Percentiles rank a stretch among this genome's conserved stretches.
These are phyloP conservation scores for Microdochium nivale DNA, from an alignment of 2,329 filamentous ascomycete species.

Conservation along the genomic window DNA sequence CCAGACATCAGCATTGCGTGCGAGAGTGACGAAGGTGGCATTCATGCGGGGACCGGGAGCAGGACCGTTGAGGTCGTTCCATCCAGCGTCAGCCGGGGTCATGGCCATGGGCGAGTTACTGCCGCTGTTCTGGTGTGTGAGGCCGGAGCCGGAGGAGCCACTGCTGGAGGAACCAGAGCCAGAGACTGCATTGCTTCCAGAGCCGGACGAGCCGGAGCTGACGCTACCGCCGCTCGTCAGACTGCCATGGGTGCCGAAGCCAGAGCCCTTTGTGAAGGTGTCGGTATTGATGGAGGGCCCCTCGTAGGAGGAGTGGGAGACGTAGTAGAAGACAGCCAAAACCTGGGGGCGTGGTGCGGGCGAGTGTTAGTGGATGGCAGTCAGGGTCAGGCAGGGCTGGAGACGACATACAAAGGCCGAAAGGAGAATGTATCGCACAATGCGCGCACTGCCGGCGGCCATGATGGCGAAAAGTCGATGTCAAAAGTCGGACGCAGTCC, in stretches of 20 bases:
- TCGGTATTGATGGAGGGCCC: conserved; percentile 34
- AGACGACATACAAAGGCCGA: conserved; percentile 65
- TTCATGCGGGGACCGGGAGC: conserved; percentile 74
- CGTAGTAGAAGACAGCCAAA: conserved; percentile 71
- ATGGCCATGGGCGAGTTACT: conserved; percentile 40
- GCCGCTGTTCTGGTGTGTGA: conserved; percentile 24
- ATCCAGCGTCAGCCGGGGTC: conserved; percentile 42
- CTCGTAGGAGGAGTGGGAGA: conserved; percentile 51
- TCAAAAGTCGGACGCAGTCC: neutral
- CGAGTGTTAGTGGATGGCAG: conserved; percentile 10
- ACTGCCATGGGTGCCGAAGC: conserved; percentile 8
- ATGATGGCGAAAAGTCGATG: conserved; percentile 24
- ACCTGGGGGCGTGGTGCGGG: conserved; percentile 29
- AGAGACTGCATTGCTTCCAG: conserved; percentile 3
- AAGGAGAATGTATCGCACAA: conserved; percentile 70
- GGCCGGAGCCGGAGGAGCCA: conserved; percentile 4
- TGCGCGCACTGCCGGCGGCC: conserved; percentile 65
- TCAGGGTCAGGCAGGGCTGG: conserved; percentile 1
- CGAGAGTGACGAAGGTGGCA: conserved; percentile 93
- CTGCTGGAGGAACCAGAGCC: conserved; percentile 15
- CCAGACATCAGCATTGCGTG: conserved; percentile 90
- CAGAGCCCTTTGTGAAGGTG: conserved; percentile 11
- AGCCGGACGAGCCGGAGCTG: conserved; percentile 13
- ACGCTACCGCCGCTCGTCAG: conserved; percentile 14
- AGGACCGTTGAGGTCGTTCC: conserved; percentile 40